Conservation (phyloP, 2,329 filamentous ascomycete genomes). For the Clonostachys rhizophaga region DNA sequence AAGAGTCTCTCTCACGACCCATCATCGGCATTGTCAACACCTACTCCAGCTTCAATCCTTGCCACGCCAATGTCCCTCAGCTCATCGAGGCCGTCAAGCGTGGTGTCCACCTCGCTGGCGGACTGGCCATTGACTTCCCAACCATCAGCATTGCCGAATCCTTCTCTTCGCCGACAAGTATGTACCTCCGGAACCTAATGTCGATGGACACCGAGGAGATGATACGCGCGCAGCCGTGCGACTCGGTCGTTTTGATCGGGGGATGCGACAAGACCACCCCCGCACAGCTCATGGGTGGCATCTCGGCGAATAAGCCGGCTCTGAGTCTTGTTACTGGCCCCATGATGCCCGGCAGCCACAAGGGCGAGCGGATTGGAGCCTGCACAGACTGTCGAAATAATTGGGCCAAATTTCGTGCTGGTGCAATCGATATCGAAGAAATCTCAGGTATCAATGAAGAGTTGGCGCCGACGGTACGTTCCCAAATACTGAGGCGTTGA, state of each 20-base stretch:
- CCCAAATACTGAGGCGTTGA: background rate
- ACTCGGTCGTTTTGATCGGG: slow-evolving; percentile 64
- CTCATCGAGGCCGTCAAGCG: slow-evolving; percentile 67
- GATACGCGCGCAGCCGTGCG: slow-evolving; percentile 66
- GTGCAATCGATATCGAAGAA: slow-evolving; percentile 65
- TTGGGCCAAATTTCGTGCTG: slow-evolving; percentile 65
- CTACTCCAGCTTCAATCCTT: slow-evolving; percentile 68
- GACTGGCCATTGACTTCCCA: slow-evolving; percentile 67
- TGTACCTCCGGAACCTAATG: slow-evolving; percentile 73
- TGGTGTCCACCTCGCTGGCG: slow-evolving; percentile 62
- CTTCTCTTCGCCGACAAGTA: slow-evolving; percentile 67
- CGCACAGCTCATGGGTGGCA: slow-evolving; percentile 71
- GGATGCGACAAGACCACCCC: slow-evolving; percentile 73
- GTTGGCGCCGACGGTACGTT: slow-evolving; percentile 60
- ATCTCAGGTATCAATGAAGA: slow-evolving; percentile 68
- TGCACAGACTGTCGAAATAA: slow-evolving; percentile 73
- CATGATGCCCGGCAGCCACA: slow-evolving; percentile 69
- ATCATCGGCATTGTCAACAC: slow-evolving; percentile 76
- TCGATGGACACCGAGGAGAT: slow-evolving; percentile 79
- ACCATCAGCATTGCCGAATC: slow-evolving; percentile 69
- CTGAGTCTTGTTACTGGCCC: slow-evolving; percentile 66
- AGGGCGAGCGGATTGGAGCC: slow-evolving; percentile 61
- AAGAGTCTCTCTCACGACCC: slow-evolving; percentile 64
- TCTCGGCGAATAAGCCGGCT: slow-evolving; percentile 69
- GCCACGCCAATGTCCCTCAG: slow-evolving; percentile 68